A percentile compares a stretch with the other conserved stretches of the same genome.
phyloP scores from a whole-genome alignment of 2,329 filamentous ascomycete genomes.

The Fusarium nurragi region DNA sequence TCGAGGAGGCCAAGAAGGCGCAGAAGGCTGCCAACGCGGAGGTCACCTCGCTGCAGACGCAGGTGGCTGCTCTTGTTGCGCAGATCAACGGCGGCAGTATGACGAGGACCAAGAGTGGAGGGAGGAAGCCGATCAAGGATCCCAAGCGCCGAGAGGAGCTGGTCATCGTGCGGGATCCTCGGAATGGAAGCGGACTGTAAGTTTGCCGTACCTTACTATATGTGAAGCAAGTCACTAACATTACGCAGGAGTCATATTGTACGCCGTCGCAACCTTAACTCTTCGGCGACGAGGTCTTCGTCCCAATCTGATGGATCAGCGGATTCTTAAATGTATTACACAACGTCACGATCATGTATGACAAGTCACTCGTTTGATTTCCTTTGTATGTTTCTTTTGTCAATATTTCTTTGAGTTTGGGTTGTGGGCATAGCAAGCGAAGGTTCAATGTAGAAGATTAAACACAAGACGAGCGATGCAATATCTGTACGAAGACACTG shows the following conservation, averaged over 20 bases:
- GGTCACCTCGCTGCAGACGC: conserved; percentile 31
- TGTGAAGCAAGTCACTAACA: not conserved
- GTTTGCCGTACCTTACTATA: not conserved
- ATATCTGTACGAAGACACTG: conserved; percentile 31
- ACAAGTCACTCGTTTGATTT: conserved; percentile 22
- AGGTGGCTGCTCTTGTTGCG: conserved; percentile 35
- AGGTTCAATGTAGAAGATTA: conserved; percentile 22
- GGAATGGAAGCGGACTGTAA: conserved; percentile 40
- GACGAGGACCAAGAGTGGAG: conserved; percentile 22
- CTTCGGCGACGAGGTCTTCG: conserved; percentile 28
- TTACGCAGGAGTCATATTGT: conserved; percentile 25
- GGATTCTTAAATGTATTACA: conserved; percentile 27
- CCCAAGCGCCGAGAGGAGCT: conserved; percentile 40
- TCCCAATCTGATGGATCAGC: conserved; percentile 37
- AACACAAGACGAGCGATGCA: conserved; percentile 30
- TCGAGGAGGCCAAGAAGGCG: conserved; percentile 36
- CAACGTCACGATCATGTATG: not conserved
- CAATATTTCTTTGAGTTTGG: conserved; percentile 9
- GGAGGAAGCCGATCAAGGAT: conserved; percentile 38
- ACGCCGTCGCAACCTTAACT: conserved; percentile 29
- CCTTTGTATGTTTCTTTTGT: conserved; percentile 6
- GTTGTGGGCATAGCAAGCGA: not conserved
- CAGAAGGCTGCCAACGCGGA: conserved; percentile 37
- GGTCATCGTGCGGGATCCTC: conserved; percentile 42
- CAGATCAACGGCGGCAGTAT: conserved; percentile 26